A percentile compares a stretch with the other conserved stretches of the same genome.
Evolutionary conservation across 352 stramenopile species (phyloP).

Genomic region (Aphanomyces stellatus): DNA sequence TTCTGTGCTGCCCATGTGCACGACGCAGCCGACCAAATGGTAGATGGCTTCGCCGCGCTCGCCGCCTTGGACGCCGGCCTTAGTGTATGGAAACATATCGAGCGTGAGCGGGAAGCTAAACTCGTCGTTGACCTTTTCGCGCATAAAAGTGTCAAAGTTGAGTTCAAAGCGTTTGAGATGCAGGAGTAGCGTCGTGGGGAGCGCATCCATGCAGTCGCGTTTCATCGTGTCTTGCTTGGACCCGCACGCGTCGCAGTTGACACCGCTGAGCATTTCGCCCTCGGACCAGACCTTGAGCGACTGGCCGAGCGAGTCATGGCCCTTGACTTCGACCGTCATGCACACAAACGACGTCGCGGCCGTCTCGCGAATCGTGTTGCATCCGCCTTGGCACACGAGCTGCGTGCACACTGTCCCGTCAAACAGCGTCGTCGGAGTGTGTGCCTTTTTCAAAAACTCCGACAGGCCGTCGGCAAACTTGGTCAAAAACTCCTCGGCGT

Average conservation of each 20-base stretch:
- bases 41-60: constrained; percentile 5
- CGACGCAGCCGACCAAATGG: constrained; percentile 21
- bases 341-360: constrained; percentile 23
- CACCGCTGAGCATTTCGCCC: constrained; percentile 29
- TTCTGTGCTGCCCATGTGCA: constrained; percentile 27
- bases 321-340: constrained; percentile 27
- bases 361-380: constrained; percentile 11
- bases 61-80: constrained; percentile 9
- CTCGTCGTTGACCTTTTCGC: constrained; percentile 35
- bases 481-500: constrained; percentile 41
- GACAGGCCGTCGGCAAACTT: constrained; percentile 24
- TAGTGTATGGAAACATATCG: constrained; percentile 20
- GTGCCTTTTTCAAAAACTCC: constrained; percentile 51
- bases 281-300: constrained; percentile 21
- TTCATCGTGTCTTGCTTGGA: constrained; percentile 25
- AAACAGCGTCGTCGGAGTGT: constrained; percentile 20
- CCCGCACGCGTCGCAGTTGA: constrained; percentile 27
- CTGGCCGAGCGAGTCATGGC: constrained; percentile 19
- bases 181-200: constrained; percentile 26
- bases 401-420: constrained; percentile 25
- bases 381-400: constrained; percentile 24
- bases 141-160: constrained; percentile 26
- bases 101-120: constrained; percentile 30
- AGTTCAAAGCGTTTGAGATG: constrained; percentile 37
- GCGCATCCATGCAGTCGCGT: constrained; percentile 22